Base-by-base conservation (phyloP, 257 asterid species). In the Hygrophila difformis region DNA sequence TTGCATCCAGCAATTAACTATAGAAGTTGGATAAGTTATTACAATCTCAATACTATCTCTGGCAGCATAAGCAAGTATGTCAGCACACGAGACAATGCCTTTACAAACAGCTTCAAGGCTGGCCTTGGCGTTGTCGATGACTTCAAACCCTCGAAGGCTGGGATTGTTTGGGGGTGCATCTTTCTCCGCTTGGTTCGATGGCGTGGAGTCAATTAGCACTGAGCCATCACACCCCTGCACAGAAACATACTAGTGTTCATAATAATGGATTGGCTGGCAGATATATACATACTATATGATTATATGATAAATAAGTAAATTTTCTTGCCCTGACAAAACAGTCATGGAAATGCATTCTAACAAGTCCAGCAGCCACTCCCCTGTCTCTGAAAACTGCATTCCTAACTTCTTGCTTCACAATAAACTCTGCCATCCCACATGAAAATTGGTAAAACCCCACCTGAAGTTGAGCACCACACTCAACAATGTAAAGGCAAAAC, bases 201-300 rank as follows among this genome's bases (percentile, higher is more conserved):
- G 42, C 1, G 74, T 70, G 7, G 93, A 67, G 59, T 83, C 85
- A 12, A 87, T 52, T 43, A 87, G 74, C 56, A 87, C 83, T 0
- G 94, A 87, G 9, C 81, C 94, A 65, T 87, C 97, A 54, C 97
- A 87, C 1, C 97, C 96, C 97, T 87, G 18, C 18, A 31, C 29
- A 16, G 24, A 18, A 11, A 2, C 9, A 35, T 11, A 10, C 38
- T 18, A 1, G 14, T 18, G 3, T 5, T 5, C 1, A 5, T 14
- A n/a, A n/a, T 41, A 13, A 5, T 41, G 5, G 18, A 13, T 18
- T 9, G 2, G 48, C 21, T 3, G 8, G n/a, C 31, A 26, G 8
- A 26, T 8, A 26, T 8, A 26, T 26, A 5, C 12, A 5, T 18
- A 11, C 13, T 23, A 12, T 0, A 21, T 26, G 18, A 13, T 42